Evolutionary conservation across 2,329 filamentous ascomycete genomes (phyloP).

Genomic region (Phaeophleospora eucalypticola): DNA sequence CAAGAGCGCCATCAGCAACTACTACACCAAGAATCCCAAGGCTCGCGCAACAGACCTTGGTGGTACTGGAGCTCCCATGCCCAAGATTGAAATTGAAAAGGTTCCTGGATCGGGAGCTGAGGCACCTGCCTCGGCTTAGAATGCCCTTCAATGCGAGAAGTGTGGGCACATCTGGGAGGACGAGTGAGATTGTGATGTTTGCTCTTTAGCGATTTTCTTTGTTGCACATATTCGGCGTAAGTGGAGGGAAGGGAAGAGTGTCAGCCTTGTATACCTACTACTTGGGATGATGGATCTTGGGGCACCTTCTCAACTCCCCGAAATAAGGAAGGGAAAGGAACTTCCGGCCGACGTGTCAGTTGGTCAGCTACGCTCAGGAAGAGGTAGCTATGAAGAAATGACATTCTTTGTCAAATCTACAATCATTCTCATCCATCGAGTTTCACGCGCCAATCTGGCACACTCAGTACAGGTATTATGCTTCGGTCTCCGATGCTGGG

Average conservation of each 20-base stretch:
- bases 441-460: no score
- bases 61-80: slow-evolving; percentile 66
- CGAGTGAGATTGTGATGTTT: not conserved
- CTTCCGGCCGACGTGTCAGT: not conserved
- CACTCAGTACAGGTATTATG: no score
- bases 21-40: slow-evolving; percentile 85
- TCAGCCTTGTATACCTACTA: not conserved
- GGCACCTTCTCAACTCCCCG: not conserved
- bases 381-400: not conserved
- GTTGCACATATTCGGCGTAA: slow-evolving; percentile 5
- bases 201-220: not conserved
- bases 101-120: slow-evolving; percentile 16
- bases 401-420: not conserved
- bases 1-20: slow-evolving; percentile 86
- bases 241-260: not conserved
- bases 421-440: not conserved
- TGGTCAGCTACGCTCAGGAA: not conserved
- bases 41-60: slow-evolving; percentile 69
- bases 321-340: not conserved
- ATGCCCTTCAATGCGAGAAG: not conserved
- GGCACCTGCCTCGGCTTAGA: not conserved
- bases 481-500: no score
- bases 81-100: slow-evolving; percentile 60
- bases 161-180: not conserved
- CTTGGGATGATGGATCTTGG: not conserved